A percentile compares a stretch with the other conserved stretches of the same genome.
Evolutionary conservation across 108 stramenopile species (phyloP).

Genomic region (Stephanodiscus minutulus): DNA sequence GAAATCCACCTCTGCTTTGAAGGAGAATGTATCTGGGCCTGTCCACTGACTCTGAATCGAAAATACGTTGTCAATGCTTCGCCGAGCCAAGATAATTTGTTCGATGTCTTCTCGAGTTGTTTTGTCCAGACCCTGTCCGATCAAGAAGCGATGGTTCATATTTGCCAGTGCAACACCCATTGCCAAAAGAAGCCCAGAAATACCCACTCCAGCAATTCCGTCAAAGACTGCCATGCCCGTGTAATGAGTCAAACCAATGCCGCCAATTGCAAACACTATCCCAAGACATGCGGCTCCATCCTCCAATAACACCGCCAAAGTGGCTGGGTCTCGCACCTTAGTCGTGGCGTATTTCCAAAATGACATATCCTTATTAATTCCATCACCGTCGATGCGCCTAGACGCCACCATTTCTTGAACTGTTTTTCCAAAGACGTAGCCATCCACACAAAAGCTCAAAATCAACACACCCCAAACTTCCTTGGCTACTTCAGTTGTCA

Average conservation of each 20-base stretch:
- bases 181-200: conserved; percentile 82
- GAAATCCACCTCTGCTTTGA: conserved; percentile 98
- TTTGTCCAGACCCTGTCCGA: conserved; percentile 92
- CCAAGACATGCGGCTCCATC: conserved; percentile 97
- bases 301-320: conserved; percentile 93
- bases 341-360: conserved; percentile 63
- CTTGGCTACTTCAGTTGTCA: conserved; percentile 63
- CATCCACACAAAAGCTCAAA: conserved; percentile 85
- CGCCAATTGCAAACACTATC: conserved; percentile 91
- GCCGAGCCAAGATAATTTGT: conserved; percentile 72
- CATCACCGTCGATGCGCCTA: conserved; percentile 39
- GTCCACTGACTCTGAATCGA: conserved; percentile 96
- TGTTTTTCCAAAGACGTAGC: conserved; percentile 85
- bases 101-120: conserved; percentile 86
- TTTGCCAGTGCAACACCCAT: conserved; percentile 87
- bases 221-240: conserved; percentile 88
- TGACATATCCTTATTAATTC: conserved; percentile 52
- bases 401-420: conserved; percentile 56
- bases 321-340: conserved; percentile 93
- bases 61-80: conserved; percentile 87
- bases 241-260: conserved; percentile 84
- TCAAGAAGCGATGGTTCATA: conserved; percentile 91
- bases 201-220: conserved; percentile 89
- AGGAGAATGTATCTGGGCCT: conserved; percentile 95
- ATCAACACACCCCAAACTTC: conserved; percentile 91